Evolutionary conservation across 345 rosid species (phyloP).

Genomic region (Salix arbutifolia): DNA sequence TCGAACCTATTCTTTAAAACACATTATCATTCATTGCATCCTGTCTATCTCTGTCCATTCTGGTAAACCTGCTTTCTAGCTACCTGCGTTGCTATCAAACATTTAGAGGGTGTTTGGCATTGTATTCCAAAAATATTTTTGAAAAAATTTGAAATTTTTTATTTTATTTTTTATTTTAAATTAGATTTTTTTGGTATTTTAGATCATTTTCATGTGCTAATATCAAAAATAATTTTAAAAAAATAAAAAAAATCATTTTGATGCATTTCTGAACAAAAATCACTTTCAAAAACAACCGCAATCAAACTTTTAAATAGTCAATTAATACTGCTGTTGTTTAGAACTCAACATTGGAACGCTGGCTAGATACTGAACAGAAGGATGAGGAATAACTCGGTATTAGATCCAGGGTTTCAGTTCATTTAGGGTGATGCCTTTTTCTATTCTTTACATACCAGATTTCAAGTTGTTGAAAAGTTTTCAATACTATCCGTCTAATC

Average conservation of each 20-base stretch:
- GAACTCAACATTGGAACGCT: neutral
- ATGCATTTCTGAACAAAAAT: no score
- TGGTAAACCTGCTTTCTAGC: neutral
- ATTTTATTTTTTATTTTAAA: no score
- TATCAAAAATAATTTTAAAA: no score
- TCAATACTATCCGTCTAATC: neutral
- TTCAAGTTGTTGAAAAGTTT: neutral
- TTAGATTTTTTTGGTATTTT: no score
- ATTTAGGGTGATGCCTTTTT: neutral
- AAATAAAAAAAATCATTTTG: no score
- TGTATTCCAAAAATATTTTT: no score
- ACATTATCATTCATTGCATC: neutral
- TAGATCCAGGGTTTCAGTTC: neutral
- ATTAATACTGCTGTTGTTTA: neutral
- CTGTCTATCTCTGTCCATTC: neutral
- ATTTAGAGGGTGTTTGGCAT: no score
- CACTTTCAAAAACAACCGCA: no score
- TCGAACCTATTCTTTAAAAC: neutral
- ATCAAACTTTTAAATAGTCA: no score
- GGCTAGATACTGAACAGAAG: neutral
- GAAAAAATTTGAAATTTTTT: no score
- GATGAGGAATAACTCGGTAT: neutral
- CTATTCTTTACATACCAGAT: neutral
- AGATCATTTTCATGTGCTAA: no score
- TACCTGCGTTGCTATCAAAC: neutral